These are phyloP conservation scores for Papiliotrema terrestris DNA, from an alignment of 1,284 basidiomycete genomes.

Conservation along the genomic window DNA sequence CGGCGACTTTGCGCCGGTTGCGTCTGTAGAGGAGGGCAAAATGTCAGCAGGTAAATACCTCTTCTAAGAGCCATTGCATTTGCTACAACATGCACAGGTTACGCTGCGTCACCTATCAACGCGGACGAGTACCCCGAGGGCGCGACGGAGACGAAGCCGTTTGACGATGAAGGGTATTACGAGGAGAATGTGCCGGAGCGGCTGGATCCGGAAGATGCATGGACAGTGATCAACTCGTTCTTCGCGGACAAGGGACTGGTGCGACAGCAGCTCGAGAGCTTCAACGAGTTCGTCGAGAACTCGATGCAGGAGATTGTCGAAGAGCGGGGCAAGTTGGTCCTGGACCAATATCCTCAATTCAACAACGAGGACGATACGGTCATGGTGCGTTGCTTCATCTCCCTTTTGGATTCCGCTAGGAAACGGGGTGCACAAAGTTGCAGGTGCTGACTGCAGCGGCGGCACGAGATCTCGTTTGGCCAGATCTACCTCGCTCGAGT, in stretches of 20 bases:
- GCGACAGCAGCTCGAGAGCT: constrained; percentile 94
- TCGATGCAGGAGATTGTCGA: constrained; percentile 99
- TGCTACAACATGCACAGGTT: constrained; percentile 26
- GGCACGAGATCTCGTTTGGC: constrained; percentile 95
- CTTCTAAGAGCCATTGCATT: constrained; percentile 6
- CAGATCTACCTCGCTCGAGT: constrained; percentile 96
- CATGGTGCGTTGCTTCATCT: too few species aligned
- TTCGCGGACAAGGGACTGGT: constrained; percentile 98
- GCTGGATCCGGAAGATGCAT: constrained; percentile 87
- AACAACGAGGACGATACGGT: constrained; percentile 60
- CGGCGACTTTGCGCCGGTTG: background rate
- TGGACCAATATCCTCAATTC: constrained; percentile 95
- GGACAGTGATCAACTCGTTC: constrained; percentile 93
- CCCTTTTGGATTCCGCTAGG: background rate
- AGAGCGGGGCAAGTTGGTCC: constrained; percentile 86
- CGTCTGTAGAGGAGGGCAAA: constrained; percentile 4
- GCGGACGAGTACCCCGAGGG: constrained; percentile 7
- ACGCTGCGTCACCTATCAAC: constrained; percentile 8
- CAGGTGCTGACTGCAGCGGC: constrained; percentile 56
- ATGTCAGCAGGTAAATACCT: constrained; percentile 47
- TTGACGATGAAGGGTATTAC: background rate
- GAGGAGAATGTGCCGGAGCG: constrained; percentile 51
- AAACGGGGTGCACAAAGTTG: too few species aligned
- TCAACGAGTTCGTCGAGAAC: constrained; percentile 98
- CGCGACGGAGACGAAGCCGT: constrained; percentile 9